Evolutionary conservation across 2,329 filamentous ascomycete genomes (phyloP).

Genomic region (Ceratocystis smalleyi): DNA sequence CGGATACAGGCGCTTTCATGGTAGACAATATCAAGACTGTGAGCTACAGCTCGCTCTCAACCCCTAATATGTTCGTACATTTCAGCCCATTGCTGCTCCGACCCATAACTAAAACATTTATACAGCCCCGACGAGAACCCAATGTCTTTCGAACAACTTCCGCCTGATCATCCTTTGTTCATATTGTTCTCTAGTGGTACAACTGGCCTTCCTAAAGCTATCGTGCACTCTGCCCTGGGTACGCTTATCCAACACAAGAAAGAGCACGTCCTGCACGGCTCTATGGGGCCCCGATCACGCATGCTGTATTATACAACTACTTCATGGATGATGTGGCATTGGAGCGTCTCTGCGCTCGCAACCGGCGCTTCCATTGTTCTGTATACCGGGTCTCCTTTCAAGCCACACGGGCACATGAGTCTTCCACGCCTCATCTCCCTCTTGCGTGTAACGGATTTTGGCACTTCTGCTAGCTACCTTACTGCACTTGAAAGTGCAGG

Average conservation of each 20-base stretch:
- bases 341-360: constrained; percentile 75
- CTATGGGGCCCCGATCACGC: constrained; percentile 54
- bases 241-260: constrained; percentile 96
- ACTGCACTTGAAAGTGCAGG: constrained; percentile 72
- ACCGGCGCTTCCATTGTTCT: constrained; percentile 70
- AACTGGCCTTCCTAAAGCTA: constrained; percentile 75
- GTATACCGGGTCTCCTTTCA: constrained; percentile 87
- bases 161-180: constrained; percentile 77
- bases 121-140: constrained; percentile 27
- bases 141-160: constrained; percentile 58
- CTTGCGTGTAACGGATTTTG: constrained; percentile 77
- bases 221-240: constrained; percentile 79
- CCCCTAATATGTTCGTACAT: not conserved
- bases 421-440: constrained; percentile 71
- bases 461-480: constrained; percentile 86
- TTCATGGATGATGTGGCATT: constrained; percentile 99
- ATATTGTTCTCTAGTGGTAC: constrained; percentile 90
- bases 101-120: not conserved
- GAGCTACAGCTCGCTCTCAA: constrained; percentile 30
- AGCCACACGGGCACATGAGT: constrained; percentile 60
- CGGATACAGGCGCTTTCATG: constrained; percentile 30
- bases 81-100: constrained; percentile 19
- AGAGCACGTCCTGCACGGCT: constrained; percentile 77
- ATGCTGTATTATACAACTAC: constrained; percentile 91
- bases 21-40: constrained; percentile 28